phyloP scores from a whole-genome alignment of 2,329 filamentous ascomycete species.

The Colletotrichum sp. region DNA sequence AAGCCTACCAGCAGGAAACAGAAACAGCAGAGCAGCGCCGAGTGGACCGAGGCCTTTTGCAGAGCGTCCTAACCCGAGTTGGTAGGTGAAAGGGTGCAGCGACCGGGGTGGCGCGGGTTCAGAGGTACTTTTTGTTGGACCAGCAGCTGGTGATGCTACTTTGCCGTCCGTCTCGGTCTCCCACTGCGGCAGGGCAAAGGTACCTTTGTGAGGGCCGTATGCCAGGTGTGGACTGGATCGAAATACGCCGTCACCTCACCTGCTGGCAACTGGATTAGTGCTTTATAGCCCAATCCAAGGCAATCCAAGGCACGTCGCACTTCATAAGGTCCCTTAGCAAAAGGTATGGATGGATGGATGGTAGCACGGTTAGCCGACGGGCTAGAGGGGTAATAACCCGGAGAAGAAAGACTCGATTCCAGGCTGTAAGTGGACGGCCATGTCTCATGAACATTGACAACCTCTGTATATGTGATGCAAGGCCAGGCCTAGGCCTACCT shows the following conservation, averaged over 20 bases:
- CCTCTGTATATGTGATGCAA: neutral
- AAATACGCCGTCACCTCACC: neutral
- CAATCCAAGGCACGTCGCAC: neutral
- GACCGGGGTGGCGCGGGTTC: constrained; percentile 16
- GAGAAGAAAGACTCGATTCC: neutral
- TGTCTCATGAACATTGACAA: neutral
- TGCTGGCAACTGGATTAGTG: neutral
- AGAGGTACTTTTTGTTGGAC: constrained; percentile 9
- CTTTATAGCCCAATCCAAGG: neutral
- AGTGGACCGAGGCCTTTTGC: constrained; percentile 25
- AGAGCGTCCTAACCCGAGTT: constrained; percentile 27
- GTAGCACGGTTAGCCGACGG: neutral
- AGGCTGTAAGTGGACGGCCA: neutral
- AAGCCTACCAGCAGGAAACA: neutral
- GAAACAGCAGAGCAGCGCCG: constrained; percentile 20
- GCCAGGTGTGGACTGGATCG: neutral
- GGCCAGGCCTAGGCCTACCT: neutral
- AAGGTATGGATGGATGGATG: neutral
- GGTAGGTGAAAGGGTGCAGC: constrained; percentile 32
- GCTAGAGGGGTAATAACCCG: neutral
- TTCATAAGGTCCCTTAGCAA: neutral
- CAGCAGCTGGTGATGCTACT: neutral
- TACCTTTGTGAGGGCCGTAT: neutral
- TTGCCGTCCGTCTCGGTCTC: neutral
- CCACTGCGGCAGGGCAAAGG: neutral